Evolutionary conservation across 129 eudicot species (phyloP).

Genomic region (Ambrosia artemisiifolia): DNA sequence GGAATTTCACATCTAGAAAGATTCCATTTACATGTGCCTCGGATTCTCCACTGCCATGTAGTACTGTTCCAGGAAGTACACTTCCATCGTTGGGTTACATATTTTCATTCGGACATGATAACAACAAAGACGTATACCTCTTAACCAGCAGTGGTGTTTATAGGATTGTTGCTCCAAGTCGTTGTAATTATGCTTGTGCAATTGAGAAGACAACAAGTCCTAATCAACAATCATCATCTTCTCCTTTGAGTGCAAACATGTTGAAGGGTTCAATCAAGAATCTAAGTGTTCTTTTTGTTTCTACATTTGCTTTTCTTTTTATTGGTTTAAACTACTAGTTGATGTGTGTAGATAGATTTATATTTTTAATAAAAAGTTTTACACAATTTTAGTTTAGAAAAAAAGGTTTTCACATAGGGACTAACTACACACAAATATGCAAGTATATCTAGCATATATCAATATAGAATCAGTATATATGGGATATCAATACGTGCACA

Average conservation of each 20-base stretch:
- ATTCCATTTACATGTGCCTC: slow-evolving; percentile 51
- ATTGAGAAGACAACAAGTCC: slow-evolving; percentile 33
- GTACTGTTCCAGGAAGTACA: slow-evolving; percentile 46
- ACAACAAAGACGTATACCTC: slow-evolving; percentile 45
- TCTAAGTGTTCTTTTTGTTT: slow-evolving; percentile 20
- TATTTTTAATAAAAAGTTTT: too few species aligned
- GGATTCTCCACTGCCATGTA: slow-evolving; percentile 65
- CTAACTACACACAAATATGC: too few species aligned
- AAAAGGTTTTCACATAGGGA: too few species aligned
- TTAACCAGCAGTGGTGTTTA: slow-evolving; percentile 74
- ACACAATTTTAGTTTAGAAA: too few species aligned
- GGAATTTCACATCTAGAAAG: slow-evolving; percentile 50
- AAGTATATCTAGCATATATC: too few species aligned
- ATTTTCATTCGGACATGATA: slow-evolving; percentile 76
- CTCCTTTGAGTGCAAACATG: slow-evolving; percentile 40
- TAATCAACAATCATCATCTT: slow-evolving; percentile 24
- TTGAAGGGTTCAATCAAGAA: slow-evolving; percentile 16
- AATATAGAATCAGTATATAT: too few species aligned
- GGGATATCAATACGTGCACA: too few species aligned
- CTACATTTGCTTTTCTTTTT: slow-evolving; percentile 18
- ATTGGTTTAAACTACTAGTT: neutral
- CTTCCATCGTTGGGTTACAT: slow-evolving; percentile 57
- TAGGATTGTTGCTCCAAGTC: slow-evolving; percentile 72
- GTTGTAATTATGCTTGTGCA: slow-evolving; percentile 59
- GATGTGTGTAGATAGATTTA: too few species aligned